Percentiles rank a stretch among this genome's conserved stretches.
These are phyloP conservation scores for Coniella vitis DNA, from an alignment of 2,329 filamentous ascomycete genomes.

Conservation along the genomic window DNA sequence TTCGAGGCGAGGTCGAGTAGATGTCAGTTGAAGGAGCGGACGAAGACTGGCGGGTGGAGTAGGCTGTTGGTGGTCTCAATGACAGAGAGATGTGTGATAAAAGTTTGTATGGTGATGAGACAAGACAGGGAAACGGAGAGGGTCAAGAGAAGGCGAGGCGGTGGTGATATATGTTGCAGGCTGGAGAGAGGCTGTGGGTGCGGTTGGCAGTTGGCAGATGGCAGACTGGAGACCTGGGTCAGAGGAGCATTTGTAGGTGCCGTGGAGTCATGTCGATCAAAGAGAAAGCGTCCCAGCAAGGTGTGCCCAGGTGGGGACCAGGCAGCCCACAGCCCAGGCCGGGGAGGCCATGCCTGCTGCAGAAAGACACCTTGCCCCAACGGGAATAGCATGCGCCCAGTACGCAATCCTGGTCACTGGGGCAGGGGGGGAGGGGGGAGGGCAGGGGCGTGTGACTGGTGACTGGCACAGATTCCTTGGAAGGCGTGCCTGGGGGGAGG, in stretches of 20 bases:
- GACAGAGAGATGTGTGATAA: no score
- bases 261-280: background rate
- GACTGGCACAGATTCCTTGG: conserved; percentile 3
- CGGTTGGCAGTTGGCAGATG: background rate
- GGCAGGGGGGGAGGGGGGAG: background rate
- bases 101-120: no score
- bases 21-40: background rate
- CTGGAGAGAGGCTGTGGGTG: background rate
- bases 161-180: background rate
- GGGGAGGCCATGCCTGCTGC: conserved; percentile 14
- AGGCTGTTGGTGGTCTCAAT: no score
- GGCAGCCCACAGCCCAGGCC: conserved; percentile 4
- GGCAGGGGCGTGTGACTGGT: conserved; percentile 10
- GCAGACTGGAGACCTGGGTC: conserved; percentile 9
- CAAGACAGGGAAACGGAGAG: no score
- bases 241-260: conserved; percentile 14
- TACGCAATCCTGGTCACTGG: conserved; percentile 4
- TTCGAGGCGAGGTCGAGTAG: background rate
- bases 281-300: conserved; percentile 4
- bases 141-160: no score
- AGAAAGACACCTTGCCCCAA: conserved; percentile 2
- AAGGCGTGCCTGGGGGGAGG: conserved; percentile 6
- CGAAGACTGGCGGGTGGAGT: no score
- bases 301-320: conserved; percentile 6
- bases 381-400: conserved; percentile 3